Base-by-base conservation (phyloP, 1,284 basidiomycete genomes). In the Tilletia walkeri region DNA sequence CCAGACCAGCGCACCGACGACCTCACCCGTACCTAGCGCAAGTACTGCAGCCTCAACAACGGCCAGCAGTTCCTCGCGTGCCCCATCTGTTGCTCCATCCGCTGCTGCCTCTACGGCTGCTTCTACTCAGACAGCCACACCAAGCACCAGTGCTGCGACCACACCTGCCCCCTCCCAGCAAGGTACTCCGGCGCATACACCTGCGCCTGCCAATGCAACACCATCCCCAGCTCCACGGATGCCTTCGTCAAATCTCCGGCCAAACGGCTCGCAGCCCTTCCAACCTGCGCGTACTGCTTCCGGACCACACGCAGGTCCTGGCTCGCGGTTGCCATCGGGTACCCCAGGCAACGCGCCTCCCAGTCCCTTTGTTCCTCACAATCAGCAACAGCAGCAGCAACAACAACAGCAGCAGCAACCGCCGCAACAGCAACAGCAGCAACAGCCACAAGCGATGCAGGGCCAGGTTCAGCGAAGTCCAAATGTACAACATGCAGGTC, bases 401-500 rank as follows among this genome's bases (percentile, higher is more conserved):
- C 24, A 30, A 30, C 24, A 30, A 30, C 24, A 30, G 2, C 24
- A 30, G 47, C n/a, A 45, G 14, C 54, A 56, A 56, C 6, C 54
- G 3, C 36, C 14, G 36, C 53, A 56, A 18, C 53, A 56, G 20
- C 53, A 56, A 34, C 53, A 56, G 9, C 53, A 56, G 18, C 53
- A 56, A 18, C 53, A 56, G 53, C 30, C n/a, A 5, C 59, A n/a
- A 18, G 30, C 14, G 41, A 24, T 48, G 39, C 65, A 45, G 41
- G 45, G 48, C 30, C 65, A 66, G 41, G 45, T 50, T 30, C 65
- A 48, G 24, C 71, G 78, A n/a, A 78, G 77, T 10, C 79, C 79
- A 59, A 78, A 77, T 68, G 71, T 80, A 69, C 72, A 71, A 54
- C 74, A 78, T 59, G 72, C 76, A 38, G 72, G 72, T 45, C 79